Evolutionary conservation across 2,329 filamentous ascomycete species (phyloP), one percentile per base, ranked within the genome.

Genomic region (Neonectria hederae): DNA sequence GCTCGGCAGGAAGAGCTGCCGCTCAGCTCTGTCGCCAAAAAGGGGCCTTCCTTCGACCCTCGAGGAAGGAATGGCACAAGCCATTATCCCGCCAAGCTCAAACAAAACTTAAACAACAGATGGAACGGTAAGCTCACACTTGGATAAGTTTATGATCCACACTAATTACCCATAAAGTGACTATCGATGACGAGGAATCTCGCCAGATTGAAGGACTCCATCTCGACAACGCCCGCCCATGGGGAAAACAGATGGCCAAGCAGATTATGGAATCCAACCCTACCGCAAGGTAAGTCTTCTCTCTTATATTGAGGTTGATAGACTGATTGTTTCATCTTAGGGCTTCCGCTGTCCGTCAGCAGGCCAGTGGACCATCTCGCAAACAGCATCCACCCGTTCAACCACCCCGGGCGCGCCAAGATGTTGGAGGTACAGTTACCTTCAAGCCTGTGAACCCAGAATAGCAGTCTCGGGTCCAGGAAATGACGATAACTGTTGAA

Each of bases 1-100:
- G 5, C 17, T 3, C 66, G 72, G 1, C 72, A 75, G 35, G 70
- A 75, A 1, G 72, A 75, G 10, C 63, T 75, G 2, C 72, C 72
- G 8, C 32, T 75, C 1, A 73, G 63, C 7, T 4, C 38, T 1
- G 6, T 61, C 9, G 19, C 43, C 21, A 71, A 28, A 4, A 57
- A 30, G 30, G 65, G 66, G 1, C 64, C 62, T 8, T 62, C 68
- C 0, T 74, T 26, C 40, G 21, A 19, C 9, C 72, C 72, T 3
- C 5, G 5, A 8, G 13, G 45, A 0, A 38, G 19, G 1, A 73
- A 75, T n/a, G 64, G 58, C 3, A 67, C 66, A 0, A 35, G 7
- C 3, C 56, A 72, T 5, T 61, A 54, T 53, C 24, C 59, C 0
- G 2, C 13, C 1, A 13, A 43, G 5, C 5, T 48, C 8, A 68